A percentile compares a stretch with the other conserved stretches of the same genome.
These are phyloP conservation scores for Austroboletus sp. DNA, from an alignment of 1,284 basidiomycete genomes.

Conservation along the genomic window DNA sequence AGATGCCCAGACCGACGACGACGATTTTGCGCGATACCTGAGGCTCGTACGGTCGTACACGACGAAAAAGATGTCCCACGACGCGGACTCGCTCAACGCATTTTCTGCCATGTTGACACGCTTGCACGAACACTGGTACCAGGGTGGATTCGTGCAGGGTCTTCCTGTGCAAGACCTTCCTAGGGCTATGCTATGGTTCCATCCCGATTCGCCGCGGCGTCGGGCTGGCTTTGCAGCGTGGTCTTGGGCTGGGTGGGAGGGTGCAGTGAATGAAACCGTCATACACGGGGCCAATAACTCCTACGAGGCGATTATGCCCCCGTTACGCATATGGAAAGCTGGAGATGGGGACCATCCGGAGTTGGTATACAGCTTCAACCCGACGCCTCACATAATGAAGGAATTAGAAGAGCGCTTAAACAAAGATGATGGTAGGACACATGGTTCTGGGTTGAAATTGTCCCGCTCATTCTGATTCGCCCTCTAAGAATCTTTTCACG, in stretches of 20 bases:
- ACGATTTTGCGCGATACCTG: conserved; percentile 2
- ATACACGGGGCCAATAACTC: neutral
- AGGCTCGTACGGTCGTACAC: conserved; percentile 8
- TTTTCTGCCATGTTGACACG: conserved; percentile 12
- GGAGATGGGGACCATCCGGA: neutral
- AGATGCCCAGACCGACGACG: neutral
- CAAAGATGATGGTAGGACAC: neutral
- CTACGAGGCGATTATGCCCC: neutral
- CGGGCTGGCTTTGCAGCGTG: conserved; percentile 5
- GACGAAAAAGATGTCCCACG: conserved; percentile 5
- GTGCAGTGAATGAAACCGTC: neutral
- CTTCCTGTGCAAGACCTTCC: conserved; percentile 9
- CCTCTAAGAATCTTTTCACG: neutral
- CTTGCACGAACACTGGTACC: conserved; percentile 2
- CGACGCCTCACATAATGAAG: neutral
- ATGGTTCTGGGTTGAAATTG: neutral
- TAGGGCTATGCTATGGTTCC: conserved; percentile 12
- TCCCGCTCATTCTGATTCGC: too few relatives aligned
- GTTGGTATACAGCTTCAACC: conserved; percentile 9
- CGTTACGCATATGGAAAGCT: conserved; percentile 13
- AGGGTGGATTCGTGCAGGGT: conserved; percentile 14
- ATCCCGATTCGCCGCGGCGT: neutral
- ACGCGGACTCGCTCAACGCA: conserved; percentile 13
- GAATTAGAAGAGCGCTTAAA: neutral
- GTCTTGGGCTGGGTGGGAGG: conserved; percentile 17